Base-by-base conservation (phyloP, 306 rosid species). In the Canavalia ensiformis region DNA sequence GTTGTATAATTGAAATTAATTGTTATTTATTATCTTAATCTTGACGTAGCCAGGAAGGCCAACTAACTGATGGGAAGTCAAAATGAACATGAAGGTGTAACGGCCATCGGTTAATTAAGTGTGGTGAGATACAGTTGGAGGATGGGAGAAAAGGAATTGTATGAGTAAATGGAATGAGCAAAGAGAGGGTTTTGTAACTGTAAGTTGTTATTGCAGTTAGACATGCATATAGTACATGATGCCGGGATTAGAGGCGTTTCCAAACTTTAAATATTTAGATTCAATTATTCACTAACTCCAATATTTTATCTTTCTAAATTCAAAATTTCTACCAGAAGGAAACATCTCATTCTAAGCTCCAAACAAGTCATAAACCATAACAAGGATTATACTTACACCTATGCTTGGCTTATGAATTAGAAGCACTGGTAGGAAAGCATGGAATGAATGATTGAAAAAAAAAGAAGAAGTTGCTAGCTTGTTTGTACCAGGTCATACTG, bases 171-270 rank as follows among this genome's bases (percentile, higher is more conserved):
- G 29, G 34, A 13, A 47, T 8, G 54, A 68, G 34, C 7, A 44
- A 81, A 65, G 64, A 68, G 18, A 77, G 71, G 18, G 2, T 12
- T 67, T 74, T 2, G 82, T 51, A 86, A 80, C 83, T 80, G 78
- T 29, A 72, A 76, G 46, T 76, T 71, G 87, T 86, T 86, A 31
- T 31, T 59, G 64, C 81, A n/a, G 87, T 83, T 86, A 80, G 85
- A 83, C 83, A 83, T 57, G 82, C 73, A 77, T 12, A 68, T 67
- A 28, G 65, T 45, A 82, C 78, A n/a, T 10, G 28, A 18, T 37
- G 34, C 28, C 50, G 0, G 29, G 12, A 31, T 51, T 50, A 1
- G 4, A 83, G 41, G 55, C 18, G 69, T 51, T 83, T 74, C 67
- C 1, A 34, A 65, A 65, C n/a, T 25, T 34, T 39, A 35, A 75